These are phyloP conservation scores for Neurospora sp. DNA, from an alignment of 495 filamentous ascomycete genomes.

Conservation along the genomic window DNA sequence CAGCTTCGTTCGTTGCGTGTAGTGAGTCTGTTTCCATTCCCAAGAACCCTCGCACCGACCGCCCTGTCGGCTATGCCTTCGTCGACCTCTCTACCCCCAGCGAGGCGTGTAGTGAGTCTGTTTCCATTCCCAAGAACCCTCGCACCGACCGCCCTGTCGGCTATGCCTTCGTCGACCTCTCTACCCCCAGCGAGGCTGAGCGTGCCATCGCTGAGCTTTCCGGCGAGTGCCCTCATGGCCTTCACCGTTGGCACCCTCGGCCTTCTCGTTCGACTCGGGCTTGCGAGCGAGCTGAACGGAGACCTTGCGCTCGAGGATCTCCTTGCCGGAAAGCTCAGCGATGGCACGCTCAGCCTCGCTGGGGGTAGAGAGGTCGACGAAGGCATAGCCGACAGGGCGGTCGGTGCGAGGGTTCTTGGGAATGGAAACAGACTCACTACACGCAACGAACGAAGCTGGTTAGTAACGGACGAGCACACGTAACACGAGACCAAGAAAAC, in stretches of 20 bases:
- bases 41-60: slow-evolving; percentile 95
- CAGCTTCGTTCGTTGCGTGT: background rate
- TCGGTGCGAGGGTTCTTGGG: slow-evolving; percentile 97
- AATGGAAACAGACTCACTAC: slow-evolving; percentile 95
- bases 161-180: no score
- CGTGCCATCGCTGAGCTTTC: slow-evolving; percentile 89
- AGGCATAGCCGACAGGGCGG: slow-evolving; percentile 96
- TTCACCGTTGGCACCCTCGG: slow-evolving; percentile 55
- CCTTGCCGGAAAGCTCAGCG: slow-evolving; percentile 85
- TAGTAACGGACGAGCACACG: slow-evolving; percentile 7
- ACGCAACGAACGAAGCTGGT: slow-evolving; percentile 4
- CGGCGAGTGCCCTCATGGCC: slow-evolving; percentile 68
- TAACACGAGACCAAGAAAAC: background rate
- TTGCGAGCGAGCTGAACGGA: slow-evolving; percentile 97
- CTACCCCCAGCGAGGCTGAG: no score
- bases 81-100: slow-evolving; percentile 89
- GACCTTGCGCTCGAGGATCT: slow-evolving; percentile 95
- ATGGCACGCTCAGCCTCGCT: slow-evolving; percentile 92
- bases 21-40: slow-evolving; percentile 98
- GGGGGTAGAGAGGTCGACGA: slow-evolving; percentile 92
- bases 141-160: no score
- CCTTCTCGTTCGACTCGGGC: slow-evolving; percentile 77
- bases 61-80: slow-evolving; percentile 97
- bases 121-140: no score
- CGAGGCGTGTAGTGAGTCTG: no score